Evolutionary conservation across 2,329 filamentous ascomycete genomes (phyloP).

Genomic region (Cercospora zeina): DNA sequence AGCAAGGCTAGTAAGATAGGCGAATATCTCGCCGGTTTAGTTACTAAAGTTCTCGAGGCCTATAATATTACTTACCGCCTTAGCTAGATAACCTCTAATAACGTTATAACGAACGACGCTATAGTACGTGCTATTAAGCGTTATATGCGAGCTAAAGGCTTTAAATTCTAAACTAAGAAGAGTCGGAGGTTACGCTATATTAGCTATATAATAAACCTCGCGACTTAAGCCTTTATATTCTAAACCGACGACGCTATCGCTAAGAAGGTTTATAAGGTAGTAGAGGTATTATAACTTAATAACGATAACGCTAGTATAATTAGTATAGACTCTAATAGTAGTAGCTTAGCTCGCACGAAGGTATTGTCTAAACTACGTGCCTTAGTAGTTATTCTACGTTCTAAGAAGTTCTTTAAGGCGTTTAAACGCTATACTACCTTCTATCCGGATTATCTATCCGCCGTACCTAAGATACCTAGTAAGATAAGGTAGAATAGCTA

Average conservation of each 20-base stretch:
- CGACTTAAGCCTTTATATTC: not conserved
- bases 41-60: not conserved
- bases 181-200: not conserved
- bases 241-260: not conserved
- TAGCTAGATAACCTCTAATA: conserved; percentile 7
- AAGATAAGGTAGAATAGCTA: not conserved
- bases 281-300: not conserved
- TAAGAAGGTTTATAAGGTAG: not conserved
- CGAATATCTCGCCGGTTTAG: too few relatives aligned
- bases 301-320: not conserved
- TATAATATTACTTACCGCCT: not conserved
- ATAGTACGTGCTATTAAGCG: not conserved
- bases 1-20: too few relatives aligned
- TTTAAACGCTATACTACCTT: not conserved
- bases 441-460: not conserved
- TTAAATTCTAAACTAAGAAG: not conserved
- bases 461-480: conserved; percentile 1
- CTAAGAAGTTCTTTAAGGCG: too few relatives aligned
- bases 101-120: not conserved
- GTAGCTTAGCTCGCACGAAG: not conserved
- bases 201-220: conserved; percentile 5
- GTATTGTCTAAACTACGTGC: not conserved
- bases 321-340: not conserved
- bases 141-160: not conserved
- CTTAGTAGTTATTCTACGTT: too few relatives aligned